A percentile compares a stretch with the other conserved stretches of the same genome.
These are phyloP conservation scores for Trametes sp. DNA, from an alignment of 1,284 basidiomycete species.

Conservation along the genomic window DNA sequence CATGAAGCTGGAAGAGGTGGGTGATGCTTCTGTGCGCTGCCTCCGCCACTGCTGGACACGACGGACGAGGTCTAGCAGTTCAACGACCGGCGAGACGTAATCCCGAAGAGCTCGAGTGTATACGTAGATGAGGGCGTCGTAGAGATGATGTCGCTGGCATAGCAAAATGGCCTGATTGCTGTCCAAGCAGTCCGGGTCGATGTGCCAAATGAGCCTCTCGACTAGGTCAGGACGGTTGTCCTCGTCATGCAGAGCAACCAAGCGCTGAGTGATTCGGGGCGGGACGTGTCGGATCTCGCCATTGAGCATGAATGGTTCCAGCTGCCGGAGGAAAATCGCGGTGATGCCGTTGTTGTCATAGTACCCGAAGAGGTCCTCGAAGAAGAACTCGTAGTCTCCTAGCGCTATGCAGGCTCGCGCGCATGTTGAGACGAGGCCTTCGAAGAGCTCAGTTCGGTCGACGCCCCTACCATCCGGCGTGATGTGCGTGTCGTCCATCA, in stretches of 20 bases:
- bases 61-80: constrained; percentile 83
- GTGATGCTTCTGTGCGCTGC: constrained; percentile 46
- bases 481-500: constrained; percentile 88
- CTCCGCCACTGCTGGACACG: constrained; percentile 63
- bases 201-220: constrained; percentile 95
- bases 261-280: constrained; percentile 86
- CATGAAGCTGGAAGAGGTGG: constrained; percentile 38
- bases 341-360: constrained; percentile 89
- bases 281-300: constrained; percentile 80
- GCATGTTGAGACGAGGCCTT: constrained; percentile 85
- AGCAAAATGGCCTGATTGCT: constrained; percentile 92
- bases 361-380: constrained; percentile 91
- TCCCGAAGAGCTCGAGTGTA: constrained; percentile 91
- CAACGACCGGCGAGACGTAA: constrained; percentile 89
- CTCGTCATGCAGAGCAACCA: constrained; percentile 83
- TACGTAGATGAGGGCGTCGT: constrained; percentile 95
- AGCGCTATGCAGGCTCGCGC: constrained; percentile 86
- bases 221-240: constrained; percentile 78
- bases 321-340: constrained; percentile 85
- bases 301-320: constrained; percentile 87
- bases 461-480: constrained; percentile 89
- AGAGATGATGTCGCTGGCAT: constrained; percentile 85
- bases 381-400: constrained; percentile 85
- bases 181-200: constrained; percentile 91
- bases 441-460: constrained; percentile 90